Percentiles rank a stretch among this genome's conserved stretches.
Evolutionary conservation across 768 basidiomycete species (phyloP).

Genomic region (Daedaleopsis nitida): DNA sequence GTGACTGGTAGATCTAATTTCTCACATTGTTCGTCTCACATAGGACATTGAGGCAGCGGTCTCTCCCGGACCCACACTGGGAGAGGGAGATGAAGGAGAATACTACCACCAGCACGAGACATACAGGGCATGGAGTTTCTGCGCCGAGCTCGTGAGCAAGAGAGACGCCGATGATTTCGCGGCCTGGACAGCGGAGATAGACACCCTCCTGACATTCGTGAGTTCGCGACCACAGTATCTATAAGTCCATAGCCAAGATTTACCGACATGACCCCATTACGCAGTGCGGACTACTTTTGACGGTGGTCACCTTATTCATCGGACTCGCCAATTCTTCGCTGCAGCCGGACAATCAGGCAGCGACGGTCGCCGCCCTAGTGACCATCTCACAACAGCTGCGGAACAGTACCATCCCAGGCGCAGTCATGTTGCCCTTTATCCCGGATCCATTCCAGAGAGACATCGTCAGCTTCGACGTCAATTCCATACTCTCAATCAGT

Average conservation of each 20-base stretch:
- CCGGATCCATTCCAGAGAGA: neutral
- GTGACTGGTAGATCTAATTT: too few species aligned
- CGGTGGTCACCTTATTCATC: constrained; percentile 9
- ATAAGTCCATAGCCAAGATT: too few species aligned
- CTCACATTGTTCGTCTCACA: too few species aligned
- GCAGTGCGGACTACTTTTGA: constrained; percentile 5
- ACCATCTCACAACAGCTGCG: constrained; percentile 8
- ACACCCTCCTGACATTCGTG: constrained; percentile 14
- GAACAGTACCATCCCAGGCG: neutral
- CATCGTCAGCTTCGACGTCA: neutral
- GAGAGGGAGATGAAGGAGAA: too few species aligned
- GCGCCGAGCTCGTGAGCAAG: neutral
- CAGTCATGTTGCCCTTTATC: neutral
- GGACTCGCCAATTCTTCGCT: neutral
- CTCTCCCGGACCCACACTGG: too few species aligned
- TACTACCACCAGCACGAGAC: neutral
- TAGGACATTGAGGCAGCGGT: too few species aligned
- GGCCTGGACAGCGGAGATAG: constrained; percentile 11
- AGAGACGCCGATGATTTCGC: neutral
- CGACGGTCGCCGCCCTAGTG: neutral
- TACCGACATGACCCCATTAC: neutral
- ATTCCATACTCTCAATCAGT: constrained; percentile 8
- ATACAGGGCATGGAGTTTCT: neutral
- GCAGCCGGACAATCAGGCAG: neutral
- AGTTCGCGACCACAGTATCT: neutral